Base-by-base conservation (phyloP, 768 basidiomycete species). In the Tulasnella sp. region DNA sequence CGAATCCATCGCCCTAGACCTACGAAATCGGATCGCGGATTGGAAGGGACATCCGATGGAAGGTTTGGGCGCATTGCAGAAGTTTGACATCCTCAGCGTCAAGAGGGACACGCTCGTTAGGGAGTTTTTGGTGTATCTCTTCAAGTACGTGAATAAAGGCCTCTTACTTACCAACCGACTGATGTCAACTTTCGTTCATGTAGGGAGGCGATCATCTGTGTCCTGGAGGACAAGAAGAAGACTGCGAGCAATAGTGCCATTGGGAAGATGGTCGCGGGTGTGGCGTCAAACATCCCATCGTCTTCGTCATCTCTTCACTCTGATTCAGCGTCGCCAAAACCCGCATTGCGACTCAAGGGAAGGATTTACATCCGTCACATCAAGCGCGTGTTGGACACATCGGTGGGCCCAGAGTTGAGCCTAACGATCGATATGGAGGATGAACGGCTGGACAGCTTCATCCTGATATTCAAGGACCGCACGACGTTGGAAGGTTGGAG, bases 391-490 rank as follows among this genome's bases (percentile, higher is more conserved):
- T 83, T 83, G 27, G 86, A 92, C 60, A 83, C 83, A 31, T 85
- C 84, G 2, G 76, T 81, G 8, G 19, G 29, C 29, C 84, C 84
- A 31, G 93, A 94, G 70, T 78, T 96, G 74, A 93, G 90, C 68
- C 77, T 98, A 62, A 96, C 94, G 3, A 94, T 99, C 67, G 86
- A 91, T 66, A 97, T 99, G 92, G 90, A 92, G 73, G 94, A 98
- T 68, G 91, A 94, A 67, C 76, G 78, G 34, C 75, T 96, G 57
- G 93, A 96, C 62, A 88, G 87, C 52, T 98, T 99, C 73, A 94
- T 97, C 70, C 79, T 99, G 49, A 85, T 92, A 66, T 99, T 96
- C 79, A 56, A 85, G 67, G 90, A 98, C 56, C 82, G 87, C 29
- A 75, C 82, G n/a, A 85, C 85, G 1, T 77, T 96, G 59, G 91